These are phyloP conservation scores for Barnettozyma sucrosica DNA, from an alignment of 805 yeast species.

Conservation along the genomic window DNA sequence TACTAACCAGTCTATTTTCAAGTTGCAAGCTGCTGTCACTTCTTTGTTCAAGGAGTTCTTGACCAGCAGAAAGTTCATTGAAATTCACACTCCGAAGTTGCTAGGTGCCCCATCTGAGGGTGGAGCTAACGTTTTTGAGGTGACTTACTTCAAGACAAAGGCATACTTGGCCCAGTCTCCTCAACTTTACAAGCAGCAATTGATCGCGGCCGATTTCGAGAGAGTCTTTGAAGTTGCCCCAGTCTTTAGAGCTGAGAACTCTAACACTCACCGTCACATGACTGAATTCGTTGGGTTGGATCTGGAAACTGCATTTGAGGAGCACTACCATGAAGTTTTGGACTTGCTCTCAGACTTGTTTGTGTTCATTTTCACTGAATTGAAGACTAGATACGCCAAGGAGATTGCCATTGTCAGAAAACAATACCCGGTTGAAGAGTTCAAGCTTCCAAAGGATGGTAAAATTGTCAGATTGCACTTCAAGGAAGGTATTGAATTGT, in stretches of 20 bases:
- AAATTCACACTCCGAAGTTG: slow-evolving; percentile 94
- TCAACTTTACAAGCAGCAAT: slow-evolving; percentile 95
- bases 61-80: slow-evolving; percentile 61
- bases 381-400: slow-evolving; percentile 68
- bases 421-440: slow-evolving; percentile 97
- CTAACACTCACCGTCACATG: slow-evolving; percentile 98
- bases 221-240: slow-evolving; percentile 95
- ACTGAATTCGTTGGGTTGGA: slow-evolving; percentile 98
- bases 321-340: slow-evolving; percentile 91
- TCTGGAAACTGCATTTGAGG: slow-evolving; percentile 97
- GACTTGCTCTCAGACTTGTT: slow-evolving; percentile 65
- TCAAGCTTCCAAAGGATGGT: slow-evolving; percentile 88
- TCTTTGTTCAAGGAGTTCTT: slow-evolving; percentile 86
- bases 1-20: slow-evolving; percentile 96
- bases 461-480: slow-evolving; percentile 86
- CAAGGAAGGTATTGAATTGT: slow-evolving; percentile 85
- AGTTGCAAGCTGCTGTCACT: slow-evolving; percentile 86
- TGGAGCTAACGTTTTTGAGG: slow-evolving; percentile 94
- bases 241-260: slow-evolving; percentile 98
- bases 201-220: slow-evolving; percentile 97
- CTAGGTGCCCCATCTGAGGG: slow-evolving; percentile 97
- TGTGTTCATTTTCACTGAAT: slow-evolving; percentile 79
- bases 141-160: slow-evolving; percentile 84
- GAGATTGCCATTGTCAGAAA: slow-evolving; percentile 88
- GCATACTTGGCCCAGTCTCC: slow-evolving; percentile 98